Conservation (phyloP, 2,329 filamentous ascomycete genomes). For the Trichoderma sp. region DNA sequence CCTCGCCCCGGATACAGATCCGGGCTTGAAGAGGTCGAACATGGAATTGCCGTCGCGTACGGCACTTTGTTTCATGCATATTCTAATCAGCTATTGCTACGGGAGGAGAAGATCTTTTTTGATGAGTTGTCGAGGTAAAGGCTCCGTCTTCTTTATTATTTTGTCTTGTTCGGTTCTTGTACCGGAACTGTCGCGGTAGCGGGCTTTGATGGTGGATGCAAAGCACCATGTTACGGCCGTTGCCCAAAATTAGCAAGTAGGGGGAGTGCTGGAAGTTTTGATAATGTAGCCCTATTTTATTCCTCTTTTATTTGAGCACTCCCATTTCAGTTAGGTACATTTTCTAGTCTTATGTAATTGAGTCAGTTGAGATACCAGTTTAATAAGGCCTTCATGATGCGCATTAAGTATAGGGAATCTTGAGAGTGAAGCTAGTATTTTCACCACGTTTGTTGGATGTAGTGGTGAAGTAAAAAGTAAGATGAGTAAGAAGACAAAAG, state of each 20-base stretch:
- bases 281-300: conserved; percentile 37
- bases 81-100: conserved; percentile 26
- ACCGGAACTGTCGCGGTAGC: conserved; percentile 30
- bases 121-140: conserved; percentile 5
- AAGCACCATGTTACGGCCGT: conserved; percentile 20
- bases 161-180: conserved; percentile 24
- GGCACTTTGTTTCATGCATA: conserved; percentile 32
- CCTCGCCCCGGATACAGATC: conserved; percentile 33
- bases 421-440: not conserved
- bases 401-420: not conserved
- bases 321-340: conserved; percentile 35
- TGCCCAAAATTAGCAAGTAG: conserved; percentile 21
- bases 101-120: conserved; percentile 11
- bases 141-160: not conserved
- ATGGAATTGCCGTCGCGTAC: conserved; percentile 31
- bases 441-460: not conserved
- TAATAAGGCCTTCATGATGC: conserved; percentile 23
- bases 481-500: not conserved
- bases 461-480: not conserved
- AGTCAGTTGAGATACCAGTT: conserved; percentile 45
- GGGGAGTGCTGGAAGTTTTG: conserved; percentile 31
- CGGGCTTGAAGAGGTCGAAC: conserved; percentile 36
- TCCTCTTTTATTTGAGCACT: conserved; percentile 33
- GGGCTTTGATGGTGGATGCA: conserved; percentile 25
- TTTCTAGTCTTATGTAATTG: conserved; percentile 48